These are phyloP conservation scores for Fragaria iinumae DNA, from an alignment of 306 rosid species.

Conservation along the genomic window DNA sequence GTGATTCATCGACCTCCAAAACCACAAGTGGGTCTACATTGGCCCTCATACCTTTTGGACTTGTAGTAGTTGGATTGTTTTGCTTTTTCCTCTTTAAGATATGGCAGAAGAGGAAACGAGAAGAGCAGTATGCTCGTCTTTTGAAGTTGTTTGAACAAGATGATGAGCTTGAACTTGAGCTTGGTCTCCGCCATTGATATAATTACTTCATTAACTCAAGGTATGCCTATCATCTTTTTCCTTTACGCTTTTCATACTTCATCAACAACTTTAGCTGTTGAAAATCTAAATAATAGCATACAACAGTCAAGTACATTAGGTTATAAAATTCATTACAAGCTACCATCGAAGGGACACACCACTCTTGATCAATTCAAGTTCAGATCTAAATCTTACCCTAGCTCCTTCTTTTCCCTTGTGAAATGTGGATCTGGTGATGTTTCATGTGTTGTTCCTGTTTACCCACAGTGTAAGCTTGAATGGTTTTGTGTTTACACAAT, in stretches of 20 bases:
- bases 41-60: conserved; percentile 35
- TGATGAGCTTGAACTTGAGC: conserved; percentile 87
- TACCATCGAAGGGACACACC: neutral
- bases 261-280: neutral
- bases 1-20: conserved; percentile 33
- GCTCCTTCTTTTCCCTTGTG: neutral
- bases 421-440: neutral
- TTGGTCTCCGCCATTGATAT: conserved; percentile 73
- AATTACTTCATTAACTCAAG: conserved; percentile 31
- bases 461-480: neutral
- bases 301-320: too few relatives aligned
- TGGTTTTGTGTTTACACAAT: neutral
- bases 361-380: neutral
- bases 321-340: too few relatives aligned
- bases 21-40: conserved; percentile 37
- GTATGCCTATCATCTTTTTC: conserved; percentile 27
- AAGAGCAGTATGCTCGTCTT: conserved; percentile 77
- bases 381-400: neutral
- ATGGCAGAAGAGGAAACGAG: conserved; percentile 87
- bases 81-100: conserved; percentile 51
- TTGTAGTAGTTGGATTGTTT: conserved; percentile 36
- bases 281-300: neutral
- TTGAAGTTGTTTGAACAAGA: conserved; percentile 87
- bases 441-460: neutral
- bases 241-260: neutral